Conservation (phyloP, 2,329 filamentous ascomycete genomes). For the Chaetomiaceae sp. region DNA sequence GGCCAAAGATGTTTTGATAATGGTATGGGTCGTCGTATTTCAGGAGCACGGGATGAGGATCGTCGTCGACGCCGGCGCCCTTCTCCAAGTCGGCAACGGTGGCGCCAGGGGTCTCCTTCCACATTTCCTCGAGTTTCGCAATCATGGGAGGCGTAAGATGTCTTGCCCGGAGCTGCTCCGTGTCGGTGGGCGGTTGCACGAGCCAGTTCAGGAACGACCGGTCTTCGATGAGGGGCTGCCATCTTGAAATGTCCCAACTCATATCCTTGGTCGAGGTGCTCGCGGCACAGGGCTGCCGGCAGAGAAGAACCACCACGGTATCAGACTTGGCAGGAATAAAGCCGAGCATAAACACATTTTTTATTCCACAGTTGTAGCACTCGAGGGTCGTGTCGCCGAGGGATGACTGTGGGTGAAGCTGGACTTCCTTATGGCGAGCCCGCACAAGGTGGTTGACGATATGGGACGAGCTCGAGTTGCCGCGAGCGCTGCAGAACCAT, state of each 20-base stretch:
- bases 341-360: slow-evolving; percentile 94
- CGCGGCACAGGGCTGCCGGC: slow-evolving; percentile 91
- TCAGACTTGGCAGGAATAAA: slow-evolving; percentile 99
- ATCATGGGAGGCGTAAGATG: slow-evolving; percentile 93
- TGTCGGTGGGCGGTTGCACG: slow-evolving; percentile 80
- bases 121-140: slow-evolving; percentile 93
- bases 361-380: slow-evolving; percentile 99
- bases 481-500: slow-evolving; percentile 98
- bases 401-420: slow-evolving; percentile 87
- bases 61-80: slow-evolving; percentile 85
- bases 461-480: slow-evolving; percentile 93
- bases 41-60: slow-evolving; percentile 85
- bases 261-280: slow-evolving; percentile 97
- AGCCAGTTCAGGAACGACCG: slow-evolving; percentile 94
- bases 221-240: slow-evolving; percentile 96
- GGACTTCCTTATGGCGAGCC: slow-evolving; percentile 96
- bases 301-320: slow-evolving; percentile 93
- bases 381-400: slow-evolving; percentile 95
- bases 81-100: slow-evolving; percentile 91
- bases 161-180: slow-evolving; percentile 90
- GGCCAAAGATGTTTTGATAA: slow-evolving; percentile 98
- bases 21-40: slow-evolving; percentile 97
- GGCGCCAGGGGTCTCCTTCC: slow-evolving; percentile 89
- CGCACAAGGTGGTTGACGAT: slow-evolving; percentile 98
- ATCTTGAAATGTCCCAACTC: slow-evolving; percentile 98